Percentiles rank a stretch among this genome's conserved stretches.
phyloP scores from a whole-genome alignment of 495 filamentous ascomycete genomes.

The Polyplosphaeria fusca region DNA sequence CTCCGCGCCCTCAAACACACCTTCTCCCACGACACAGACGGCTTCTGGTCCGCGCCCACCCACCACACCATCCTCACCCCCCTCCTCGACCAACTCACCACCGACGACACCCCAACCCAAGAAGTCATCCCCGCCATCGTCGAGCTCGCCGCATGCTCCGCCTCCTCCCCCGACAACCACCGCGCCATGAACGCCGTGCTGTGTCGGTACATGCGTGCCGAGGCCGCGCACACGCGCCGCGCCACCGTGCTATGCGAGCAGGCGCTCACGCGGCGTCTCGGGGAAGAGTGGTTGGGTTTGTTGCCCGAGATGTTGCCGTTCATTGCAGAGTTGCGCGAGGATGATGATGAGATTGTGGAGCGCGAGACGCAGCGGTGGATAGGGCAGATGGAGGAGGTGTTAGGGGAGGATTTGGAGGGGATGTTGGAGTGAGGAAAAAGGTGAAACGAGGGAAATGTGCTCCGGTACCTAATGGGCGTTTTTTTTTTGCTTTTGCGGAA shows the following conservation, averaged over 20 bases:
- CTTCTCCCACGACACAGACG: conserved; percentile 77
- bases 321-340: conserved; percentile 90
- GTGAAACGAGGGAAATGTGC: no score
- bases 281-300: conserved; percentile 87
- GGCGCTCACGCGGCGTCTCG: conserved; percentile 69
- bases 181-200: conserved; percentile 77
- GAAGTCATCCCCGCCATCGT: conserved; percentile 58
- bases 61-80: conserved; percentile 73
- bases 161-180: conserved; percentile 79
- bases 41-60: conserved; percentile 87
- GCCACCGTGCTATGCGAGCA: conserved; percentile 77
- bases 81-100: conserved; percentile 65
- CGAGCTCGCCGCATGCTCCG: conserved; percentile 68
- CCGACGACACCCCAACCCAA: conserved; percentile 48
- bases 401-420: conserved; percentile 77
- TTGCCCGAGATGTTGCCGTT: conserved; percentile 92
- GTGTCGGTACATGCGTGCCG: conserved; percentile 71
- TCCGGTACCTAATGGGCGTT: no score
- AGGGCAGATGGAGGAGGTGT: conserved; percentile 74
- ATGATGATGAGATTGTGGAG: conserved; percentile 91
- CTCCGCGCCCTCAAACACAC: conserved; percentile 66
- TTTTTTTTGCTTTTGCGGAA: no score
- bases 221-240: conserved; percentile 61
- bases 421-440: conserved; percentile 25
- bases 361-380: conserved; percentile 83